Evolutionary conservation across 768 basidiomycete genomes (phyloP), one percentile per base, ranked within the genome.

Genomic region (Boletales sp.): DNA sequence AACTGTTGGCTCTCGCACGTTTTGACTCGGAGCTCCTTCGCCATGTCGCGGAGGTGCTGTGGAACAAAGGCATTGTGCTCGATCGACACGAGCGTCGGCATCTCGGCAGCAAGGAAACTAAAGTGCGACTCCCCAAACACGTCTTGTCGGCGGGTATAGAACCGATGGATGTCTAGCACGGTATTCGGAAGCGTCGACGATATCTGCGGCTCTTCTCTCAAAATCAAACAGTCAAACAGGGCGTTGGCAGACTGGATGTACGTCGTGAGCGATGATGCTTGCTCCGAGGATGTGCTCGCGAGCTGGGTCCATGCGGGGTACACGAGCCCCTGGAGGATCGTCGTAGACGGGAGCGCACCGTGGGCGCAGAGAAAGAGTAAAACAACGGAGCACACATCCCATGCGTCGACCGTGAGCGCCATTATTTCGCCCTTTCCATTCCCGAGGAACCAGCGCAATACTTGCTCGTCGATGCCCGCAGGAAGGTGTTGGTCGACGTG

Each of bases 401-500:
- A 92, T 1, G 80, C 75, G 37, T 84, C 84, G 19, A 71, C 59
- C 39, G 66, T 77, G 32, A 90, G 76, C 0, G 77, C 79, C 18
- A 75, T 70, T 41, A 90, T 71, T 60, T 86, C 84, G 35, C 75
- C 74, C 57, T 76, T 80, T 9, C 89, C 88, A 2, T 80, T 75
- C 10, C 85, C 87, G 4, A 76, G 62, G 49, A 89, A 81, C 90
- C 90, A 92, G 49, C 72, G 73, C 17, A 86, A 72, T 10, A 90
- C 81, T 51, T 86, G 81, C 15, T 74, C 71, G 58, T 92, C 87
- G 34, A 91, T 75, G 9, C 87, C 86, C 28, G 74, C 68, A 0
- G 88, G 82, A n/a, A 90, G 74, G 60, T 90, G 87, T 51, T 86
- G 81, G 56, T 91, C 85, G 43, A 91, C 77, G 50, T 86, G 80